These are phyloP conservation scores for Russula virescens DNA, from an alignment of 768 basidiomycete species.

Conservation along the genomic window DNA sequence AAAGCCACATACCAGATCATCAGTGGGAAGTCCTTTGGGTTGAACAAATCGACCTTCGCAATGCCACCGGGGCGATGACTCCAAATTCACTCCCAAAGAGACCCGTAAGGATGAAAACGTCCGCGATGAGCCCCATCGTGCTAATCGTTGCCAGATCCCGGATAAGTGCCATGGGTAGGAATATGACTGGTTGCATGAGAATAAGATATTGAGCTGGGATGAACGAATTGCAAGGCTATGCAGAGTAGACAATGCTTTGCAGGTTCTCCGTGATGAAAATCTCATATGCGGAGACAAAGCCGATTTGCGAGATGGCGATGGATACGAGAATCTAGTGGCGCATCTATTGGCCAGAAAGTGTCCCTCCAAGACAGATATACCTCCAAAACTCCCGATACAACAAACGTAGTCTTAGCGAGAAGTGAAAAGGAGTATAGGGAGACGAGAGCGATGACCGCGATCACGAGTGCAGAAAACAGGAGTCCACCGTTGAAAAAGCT, in stretches of 20 bases:
- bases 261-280: slow-evolving; percentile 95
- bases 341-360: slow-evolving; percentile 93
- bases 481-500: slow-evolving; percentile 96
- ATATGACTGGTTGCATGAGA: slow-evolving; percentile 73
- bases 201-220: slow-evolving; percentile 79
- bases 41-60: slow-evolving; percentile 81
- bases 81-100: slow-evolving; percentile 82
- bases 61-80: slow-evolving; percentile 65
- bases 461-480: slow-evolving; percentile 75
- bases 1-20: slow-evolving; percentile 65
- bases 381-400: slow-evolving; percentile 93
- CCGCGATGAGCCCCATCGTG: slow-evolving; percentile 86
- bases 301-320: slow-evolving; percentile 84
- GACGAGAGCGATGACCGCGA: slow-evolving; percentile 76
- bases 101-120: slow-evolving; percentile 91
- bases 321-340: slow-evolving; percentile 81
- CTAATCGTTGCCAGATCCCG: slow-evolving; percentile 92
- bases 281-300: slow-evolving; percentile 86
- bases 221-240: slow-evolving; percentile 67
- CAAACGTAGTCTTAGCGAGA: slow-evolving; percentile 79
- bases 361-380: slow-evolving; percentile 81
- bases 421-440: slow-evolving; percentile 91
- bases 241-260: slow-evolving; percentile 77
- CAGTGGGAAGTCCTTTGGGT: slow-evolving; percentile 84
- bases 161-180: slow-evolving; percentile 84